phyloP scores from a whole-genome alignment of 768 basidiomycete genomes.

The Mycena metata region DNA sequence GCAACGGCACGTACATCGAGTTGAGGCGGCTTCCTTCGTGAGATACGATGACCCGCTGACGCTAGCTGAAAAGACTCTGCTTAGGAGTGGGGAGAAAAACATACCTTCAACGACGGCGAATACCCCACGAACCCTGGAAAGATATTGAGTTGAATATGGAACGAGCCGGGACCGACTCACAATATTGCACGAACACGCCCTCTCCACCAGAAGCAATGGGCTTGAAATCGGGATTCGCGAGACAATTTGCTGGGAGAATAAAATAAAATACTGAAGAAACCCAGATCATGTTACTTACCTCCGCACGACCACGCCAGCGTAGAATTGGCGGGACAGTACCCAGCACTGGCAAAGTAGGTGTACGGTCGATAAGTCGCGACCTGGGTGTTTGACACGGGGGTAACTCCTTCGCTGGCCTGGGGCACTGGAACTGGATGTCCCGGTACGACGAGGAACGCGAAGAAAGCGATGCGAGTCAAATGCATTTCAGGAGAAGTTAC shows the following conservation, averaged over 20 bases:
- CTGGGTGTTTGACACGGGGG: constrained; percentile 47
- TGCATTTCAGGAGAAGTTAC: not conserved
- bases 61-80: not conserved
- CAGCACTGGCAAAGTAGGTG: constrained; percentile 56
- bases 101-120: constrained; percentile 51
- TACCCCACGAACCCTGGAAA: constrained; percentile 67
- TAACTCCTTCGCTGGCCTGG: constrained; percentile 10
- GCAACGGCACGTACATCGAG: constrained; percentile 42
- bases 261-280: not conserved
- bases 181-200: constrained; percentile 58
- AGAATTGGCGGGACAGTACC: constrained; percentile 50
- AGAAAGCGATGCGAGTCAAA: not conserved
- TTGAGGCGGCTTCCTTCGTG: constrained; percentile 52
- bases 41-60: constrained; percentile 49
- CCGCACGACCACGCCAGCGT: constrained; percentile 59
- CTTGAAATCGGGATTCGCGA: constrained; percentile 58
- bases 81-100: not conserved
- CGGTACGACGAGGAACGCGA: not conserved
- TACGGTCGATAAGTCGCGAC: constrained; percentile 52
- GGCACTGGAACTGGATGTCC: constrained; percentile 8
- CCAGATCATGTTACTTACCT: constrained; percentile 41
- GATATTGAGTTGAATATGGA: not conserved
- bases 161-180: constrained; percentile 24
- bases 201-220: constrained; percentile 64
- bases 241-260: constrained; percentile 46